Conservation (phyloP, 1,139 yeast species). For the Zygosaccharomyces sapae region DNA sequence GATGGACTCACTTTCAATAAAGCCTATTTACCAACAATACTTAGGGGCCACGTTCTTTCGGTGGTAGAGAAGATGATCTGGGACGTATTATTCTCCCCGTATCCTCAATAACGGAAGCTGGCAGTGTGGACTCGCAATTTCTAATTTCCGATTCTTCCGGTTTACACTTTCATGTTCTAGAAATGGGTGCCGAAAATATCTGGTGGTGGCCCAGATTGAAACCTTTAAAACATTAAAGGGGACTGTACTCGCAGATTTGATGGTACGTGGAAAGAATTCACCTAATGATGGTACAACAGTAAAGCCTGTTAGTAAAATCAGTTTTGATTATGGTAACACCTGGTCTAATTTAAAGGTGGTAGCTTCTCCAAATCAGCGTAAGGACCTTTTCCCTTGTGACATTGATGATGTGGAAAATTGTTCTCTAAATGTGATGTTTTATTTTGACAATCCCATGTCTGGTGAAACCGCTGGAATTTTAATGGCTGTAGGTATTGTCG, state of each 20-base stretch:
- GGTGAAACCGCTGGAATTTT: conserved; percentile 73
- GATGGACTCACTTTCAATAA: conserved; percentile 25
- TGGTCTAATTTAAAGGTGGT: conserved; percentile 56
- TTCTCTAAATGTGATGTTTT: conserved; percentile 23
- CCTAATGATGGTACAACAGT: too few species aligned
- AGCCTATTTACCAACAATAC: conserved; percentile 29
- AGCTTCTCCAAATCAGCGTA: conserved; percentile 36
- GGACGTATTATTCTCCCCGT: conserved; percentile 27
- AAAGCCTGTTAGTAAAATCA: conserved; percentile 48
- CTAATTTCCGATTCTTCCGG: conserved; percentile 33
- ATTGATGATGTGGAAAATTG: conserved; percentile 59
- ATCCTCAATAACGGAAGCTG: conserved; percentile 1
- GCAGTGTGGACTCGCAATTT: conserved; percentile 13
- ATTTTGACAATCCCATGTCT: conserved; percentile 38
- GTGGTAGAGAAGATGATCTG: conserved; percentile 17
- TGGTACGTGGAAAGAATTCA: not conserved
- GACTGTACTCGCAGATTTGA: conserved; percentile 13
- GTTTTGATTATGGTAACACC: conserved; percentile 61
- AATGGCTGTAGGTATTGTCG: conserved; percentile 55
- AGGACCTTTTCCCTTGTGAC: conserved; percentile 52
- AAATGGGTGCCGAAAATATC: conserved; percentile 13
- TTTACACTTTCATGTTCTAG: conserved; percentile 22
- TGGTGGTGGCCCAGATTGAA: conserved; percentile 11
- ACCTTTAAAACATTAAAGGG: conserved; percentile 19
- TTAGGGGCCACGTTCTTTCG: conserved; percentile 14